phyloP scores from a whole-genome alignment of 2,329 filamentous ascomycete genomes.

The Chaetomium olivaceum region DNA sequence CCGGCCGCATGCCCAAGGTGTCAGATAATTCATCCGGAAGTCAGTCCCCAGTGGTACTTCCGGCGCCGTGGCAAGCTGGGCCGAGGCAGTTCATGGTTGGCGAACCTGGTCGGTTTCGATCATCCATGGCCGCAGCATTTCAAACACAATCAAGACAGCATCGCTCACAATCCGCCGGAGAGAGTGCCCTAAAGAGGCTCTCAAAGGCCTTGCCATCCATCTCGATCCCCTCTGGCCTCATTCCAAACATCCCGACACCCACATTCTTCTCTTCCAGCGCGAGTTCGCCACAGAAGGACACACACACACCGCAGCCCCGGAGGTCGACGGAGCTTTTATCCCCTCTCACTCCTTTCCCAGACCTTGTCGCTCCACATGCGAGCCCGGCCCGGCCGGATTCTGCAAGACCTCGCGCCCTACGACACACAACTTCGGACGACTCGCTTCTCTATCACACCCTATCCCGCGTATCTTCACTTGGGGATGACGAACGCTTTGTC shows the following conservation, averaged over 20 bases:
- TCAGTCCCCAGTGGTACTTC: slow-evolving; percentile 27
- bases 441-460: slow-evolving; percentile 74
- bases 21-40: slow-evolving; percentile 6
- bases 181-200: slow-evolving; percentile 58
- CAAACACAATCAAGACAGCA: slow-evolving; percentile 46
- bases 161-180: slow-evolving; percentile 56
- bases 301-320: slow-evolving; percentile 18
- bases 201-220: slow-evolving; percentile 59
- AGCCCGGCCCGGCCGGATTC: slow-evolving; percentile 29
- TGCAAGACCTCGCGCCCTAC: slow-evolving; percentile 43
- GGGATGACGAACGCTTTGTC: slow-evolving; percentile 78
- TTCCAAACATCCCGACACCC: slow-evolving; percentile 40
- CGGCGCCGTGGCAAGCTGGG: slow-evolving; percentile 46
- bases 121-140: slow-evolving; percentile 49
- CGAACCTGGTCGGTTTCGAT: slow-evolving; percentile 35
- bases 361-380: not conserved
- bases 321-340: slow-evolving; percentile 18
- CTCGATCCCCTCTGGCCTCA: slow-evolving; percentile 46
- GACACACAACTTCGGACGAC: slow-evolving; percentile 71
- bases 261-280: slow-evolving; percentile 45
- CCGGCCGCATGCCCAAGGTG: not conserved
- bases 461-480: slow-evolving; percentile 78
- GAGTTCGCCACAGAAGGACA: slow-evolving; percentile 36
- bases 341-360: not conserved
- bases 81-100: slow-evolving; percentile 43